Conservation (phyloP, 495 filamentous ascomycete species). For the Bacidia rubella region DNA sequence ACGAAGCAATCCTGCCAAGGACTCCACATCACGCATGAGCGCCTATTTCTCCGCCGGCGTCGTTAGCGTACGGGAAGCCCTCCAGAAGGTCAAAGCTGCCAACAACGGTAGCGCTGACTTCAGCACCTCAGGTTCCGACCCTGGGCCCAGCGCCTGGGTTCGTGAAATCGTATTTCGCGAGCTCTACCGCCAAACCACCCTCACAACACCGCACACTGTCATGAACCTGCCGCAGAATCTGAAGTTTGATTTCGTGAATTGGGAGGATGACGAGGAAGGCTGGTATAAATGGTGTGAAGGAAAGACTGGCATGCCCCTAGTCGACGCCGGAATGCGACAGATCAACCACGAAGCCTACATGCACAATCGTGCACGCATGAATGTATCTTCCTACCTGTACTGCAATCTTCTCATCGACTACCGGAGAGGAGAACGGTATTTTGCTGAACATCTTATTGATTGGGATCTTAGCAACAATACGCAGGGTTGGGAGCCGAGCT, state of each 20-base stretch:
- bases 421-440: conserved; percentile 29
- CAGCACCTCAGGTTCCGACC: conserved; percentile 10
- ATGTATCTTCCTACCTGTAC: conserved; percentile 25
- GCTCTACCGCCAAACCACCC: conserved; percentile 29
- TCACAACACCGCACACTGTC: conserved; percentile 27
- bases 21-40: conserved; percentile 26
- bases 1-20: conserved; percentile 25
- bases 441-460: conserved; percentile 31
- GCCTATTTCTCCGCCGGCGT: conserved; percentile 32
- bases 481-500: conserved; percentile 32
- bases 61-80: conserved; percentile 25
- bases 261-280: conserved; percentile 33
- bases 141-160: conserved; percentile 27
- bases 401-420: conserved; percentile 33
- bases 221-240: conserved; percentile 36
- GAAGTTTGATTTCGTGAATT: conserved; percentile 32
- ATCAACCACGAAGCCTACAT: conserved; percentile 31
- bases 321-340: conserved; percentile 34
- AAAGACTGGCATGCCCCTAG: conserved; percentile 28
- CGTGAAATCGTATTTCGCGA: conserved; percentile 35
- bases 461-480: conserved; percentile 35
- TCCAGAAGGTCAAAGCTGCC: conserved; percentile 17
- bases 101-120: conserved; percentile 23
- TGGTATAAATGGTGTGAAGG: conserved; percentile 33
- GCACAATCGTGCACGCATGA: conserved; percentile 36